These are phyloP conservation scores for Polyporus tsugae DNA, from an alignment of 1,284 basidiomycete species.

Conservation along the genomic window DNA sequence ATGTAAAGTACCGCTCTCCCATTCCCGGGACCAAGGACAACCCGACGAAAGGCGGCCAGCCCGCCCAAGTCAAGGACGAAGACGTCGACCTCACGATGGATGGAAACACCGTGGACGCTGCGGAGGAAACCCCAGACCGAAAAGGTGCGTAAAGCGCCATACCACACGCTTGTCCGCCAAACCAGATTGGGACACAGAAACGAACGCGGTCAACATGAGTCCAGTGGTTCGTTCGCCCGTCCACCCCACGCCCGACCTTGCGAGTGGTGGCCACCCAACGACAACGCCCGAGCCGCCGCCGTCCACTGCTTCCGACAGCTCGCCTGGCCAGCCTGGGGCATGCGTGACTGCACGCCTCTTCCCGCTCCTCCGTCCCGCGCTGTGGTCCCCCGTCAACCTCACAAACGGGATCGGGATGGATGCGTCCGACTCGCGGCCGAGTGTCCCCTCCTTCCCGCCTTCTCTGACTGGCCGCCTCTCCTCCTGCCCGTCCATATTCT, in stretches of 20 bases:
- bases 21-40: background rate
- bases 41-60: background rate
- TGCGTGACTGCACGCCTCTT: background rate
- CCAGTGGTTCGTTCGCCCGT: background rate
- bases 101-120: background rate
- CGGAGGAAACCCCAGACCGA: background rate
- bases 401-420: background rate
- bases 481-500: constrained; percentile 16
- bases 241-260: background rate
- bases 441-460: background rate
- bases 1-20: constrained; percentile 21
- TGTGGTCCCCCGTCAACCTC: constrained; percentile 20
- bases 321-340: background rate
- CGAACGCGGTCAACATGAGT: background rate
- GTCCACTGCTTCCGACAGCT: background rate
- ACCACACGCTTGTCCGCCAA: background rate
- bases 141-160: background rate
- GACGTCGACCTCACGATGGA: background rate
- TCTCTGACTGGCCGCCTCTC: constrained; percentile 1
- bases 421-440: background rate
- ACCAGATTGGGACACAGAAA: background rate
- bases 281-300: constrained; percentile 8
- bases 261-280: background rate
- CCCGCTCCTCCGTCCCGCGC: constrained; percentile 22
- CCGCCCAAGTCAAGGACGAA: background rate